Percentiles rank a stretch among this genome's conserved stretches.
phyloP scores from a whole-genome alignment of 1,284 basidiomycete genomes.

The Porodaedalea pini region DNA sequence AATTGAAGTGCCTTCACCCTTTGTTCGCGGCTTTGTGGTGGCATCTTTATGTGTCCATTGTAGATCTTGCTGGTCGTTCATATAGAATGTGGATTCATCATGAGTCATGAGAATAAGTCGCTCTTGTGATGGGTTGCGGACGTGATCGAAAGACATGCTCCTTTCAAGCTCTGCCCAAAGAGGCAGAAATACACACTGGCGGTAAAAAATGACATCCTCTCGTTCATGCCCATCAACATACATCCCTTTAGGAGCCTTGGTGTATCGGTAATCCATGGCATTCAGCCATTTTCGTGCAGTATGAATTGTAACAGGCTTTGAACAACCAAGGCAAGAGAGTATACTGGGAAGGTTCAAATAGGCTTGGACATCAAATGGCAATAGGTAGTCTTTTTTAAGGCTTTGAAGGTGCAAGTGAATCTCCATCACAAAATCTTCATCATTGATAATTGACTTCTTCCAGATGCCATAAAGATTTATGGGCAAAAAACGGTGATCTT shows the following conservation, averaged over 20 bases:
- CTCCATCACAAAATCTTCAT: conserved; percentile 25
- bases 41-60: conserved; percentile 30
- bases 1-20: conserved; percentile 35
- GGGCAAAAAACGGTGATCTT: neutral
- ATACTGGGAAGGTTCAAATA: neutral
- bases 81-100: conserved; percentile 40
- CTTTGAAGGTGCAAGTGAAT: conserved; percentile 20
- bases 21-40: conserved; percentile 28
- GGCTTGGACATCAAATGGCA: neutral
- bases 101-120: conserved; percentile 27
- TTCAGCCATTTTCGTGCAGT: conserved; percentile 31
- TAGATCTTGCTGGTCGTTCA: conserved; percentile 31
- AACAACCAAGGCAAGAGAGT: neutral
- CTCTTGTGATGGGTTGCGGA: too few relatives aligned
- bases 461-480: neutral
- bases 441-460: conserved; percentile 19
- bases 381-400: conserved; percentile 8
- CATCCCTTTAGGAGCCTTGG: conserved; percentile 28
- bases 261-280: conserved; percentile 24
- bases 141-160: too few relatives aligned
- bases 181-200: neutral
- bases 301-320: conserved; percentile 21
- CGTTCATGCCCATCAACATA: conserved; percentile 34
- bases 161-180: too few relatives aligned
- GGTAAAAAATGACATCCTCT: conserved; percentile 30